Percentiles rank a stretch among this genome's conserved stretches.
Evolutionary conservation across 2,329 filamentous ascomycete genomes (phyloP).

Genomic region (Aspergillus tubingensis): DNA sequence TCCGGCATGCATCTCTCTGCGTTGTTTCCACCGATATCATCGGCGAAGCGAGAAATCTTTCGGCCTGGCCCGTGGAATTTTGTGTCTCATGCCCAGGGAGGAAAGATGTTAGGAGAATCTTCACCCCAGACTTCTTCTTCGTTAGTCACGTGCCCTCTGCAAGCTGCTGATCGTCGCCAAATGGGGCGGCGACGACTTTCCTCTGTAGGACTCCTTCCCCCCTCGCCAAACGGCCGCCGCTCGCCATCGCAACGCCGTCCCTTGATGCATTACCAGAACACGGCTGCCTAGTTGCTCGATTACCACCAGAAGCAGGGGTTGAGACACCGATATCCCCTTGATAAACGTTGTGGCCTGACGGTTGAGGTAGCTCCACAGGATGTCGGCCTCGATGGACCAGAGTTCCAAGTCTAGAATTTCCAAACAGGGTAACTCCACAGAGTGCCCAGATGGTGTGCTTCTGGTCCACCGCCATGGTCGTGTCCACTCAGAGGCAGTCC

Average conservation of each 20-base stretch:
- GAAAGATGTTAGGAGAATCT: neutral
- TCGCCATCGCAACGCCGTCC: neutral
- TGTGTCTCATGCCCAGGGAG: slow-evolving; percentile 9
- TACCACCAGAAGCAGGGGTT: slow-evolving; percentile 6
- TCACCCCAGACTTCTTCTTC: neutral
- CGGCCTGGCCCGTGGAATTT: slow-evolving; percentile 10
- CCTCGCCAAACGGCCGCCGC: neutral
- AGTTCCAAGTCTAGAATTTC: slow-evolving; percentile 9
- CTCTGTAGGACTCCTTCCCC: slow-evolving; percentile 6
- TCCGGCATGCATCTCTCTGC: slow-evolving; percentile 3
- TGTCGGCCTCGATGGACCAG: neutral
- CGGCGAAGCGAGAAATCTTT: slow-evolving; percentile 5
- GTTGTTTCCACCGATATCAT: slow-evolving; percentile 1
- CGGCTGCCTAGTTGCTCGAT: slow-evolving; percentile 4
- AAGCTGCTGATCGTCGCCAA: slow-evolving; percentile 5
- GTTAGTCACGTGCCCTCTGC: neutral
- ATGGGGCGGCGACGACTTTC: slow-evolving; percentile 6
- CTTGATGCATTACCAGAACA: neutral
- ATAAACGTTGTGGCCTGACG: neutral
- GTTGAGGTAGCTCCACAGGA: neutral
- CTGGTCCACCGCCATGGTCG: slow-evolving; percentile 1
- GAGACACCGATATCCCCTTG: slow-evolving; percentile 7
- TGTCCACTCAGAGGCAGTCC: neutral
- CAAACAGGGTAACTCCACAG: slow-evolving; percentile 1
- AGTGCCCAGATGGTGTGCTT: neutral